phyloP scores from a whole-genome alignment of 371 early-diverging fungal genomes.

The Mortierella sp. region DNA sequence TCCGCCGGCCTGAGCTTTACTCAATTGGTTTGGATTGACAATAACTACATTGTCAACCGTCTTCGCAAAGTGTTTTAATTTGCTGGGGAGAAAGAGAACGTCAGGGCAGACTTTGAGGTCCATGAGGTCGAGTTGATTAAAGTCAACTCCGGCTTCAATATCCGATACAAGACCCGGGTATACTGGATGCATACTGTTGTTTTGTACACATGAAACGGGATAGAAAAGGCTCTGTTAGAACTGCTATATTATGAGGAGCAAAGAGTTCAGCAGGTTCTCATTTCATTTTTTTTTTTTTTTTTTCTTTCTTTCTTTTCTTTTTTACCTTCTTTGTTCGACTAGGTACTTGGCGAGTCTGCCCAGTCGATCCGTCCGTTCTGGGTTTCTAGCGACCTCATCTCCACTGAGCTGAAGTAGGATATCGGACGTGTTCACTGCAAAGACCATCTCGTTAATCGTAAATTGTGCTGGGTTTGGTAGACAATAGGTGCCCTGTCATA shows the following conservation, averaged over 20 bases:
- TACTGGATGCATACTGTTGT: conserved; percentile 37
- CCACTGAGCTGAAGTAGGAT: conserved; percentile 69
- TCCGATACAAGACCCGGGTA: conserved; percentile 39
- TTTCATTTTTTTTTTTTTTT: too few relatives aligned
- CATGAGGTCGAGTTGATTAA: conserved; percentile 79
- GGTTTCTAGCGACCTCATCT: conserved; percentile 70
- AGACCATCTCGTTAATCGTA: conserved; percentile 78
- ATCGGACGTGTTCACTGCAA: conserved; percentile 81
- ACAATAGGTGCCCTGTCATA: conserved; percentile 56
- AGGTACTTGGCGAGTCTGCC: conserved; percentile 73
- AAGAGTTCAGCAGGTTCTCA: too few relatives aligned
- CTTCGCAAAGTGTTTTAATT: conserved; percentile 73
- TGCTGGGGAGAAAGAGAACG: conserved; percentile 80
- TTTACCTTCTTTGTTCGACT: conserved; percentile 79
- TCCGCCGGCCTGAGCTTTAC: conserved; percentile 73
- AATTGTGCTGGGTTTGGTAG: conserved; percentile 88
- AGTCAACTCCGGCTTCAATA: conserved; percentile 24
- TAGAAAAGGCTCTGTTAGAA: background rate
- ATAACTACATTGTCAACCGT: conserved; percentile 74
- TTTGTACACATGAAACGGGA: background rate
- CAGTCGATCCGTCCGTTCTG: conserved; percentile 66
- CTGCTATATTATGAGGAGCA: too few relatives aligned
- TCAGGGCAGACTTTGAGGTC: conserved; percentile 81
- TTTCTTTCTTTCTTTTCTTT: too few relatives aligned
- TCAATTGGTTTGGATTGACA: conserved; percentile 83